phyloP scores from a whole-genome alignment of 306 rosid genomes.

The Vigna angularis region DNA sequence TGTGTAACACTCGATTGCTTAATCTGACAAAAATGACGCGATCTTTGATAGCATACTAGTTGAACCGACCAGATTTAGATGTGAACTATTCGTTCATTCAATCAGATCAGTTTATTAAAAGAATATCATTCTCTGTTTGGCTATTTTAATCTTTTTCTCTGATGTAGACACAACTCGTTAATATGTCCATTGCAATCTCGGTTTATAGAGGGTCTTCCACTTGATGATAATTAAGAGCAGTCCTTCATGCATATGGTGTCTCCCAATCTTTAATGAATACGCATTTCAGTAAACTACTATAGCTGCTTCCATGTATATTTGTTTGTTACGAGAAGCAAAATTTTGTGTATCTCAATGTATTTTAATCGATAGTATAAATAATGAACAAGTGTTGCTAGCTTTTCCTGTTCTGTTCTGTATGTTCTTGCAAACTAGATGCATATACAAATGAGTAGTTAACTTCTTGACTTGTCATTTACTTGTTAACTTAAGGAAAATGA shows the following conservation, averaged over 20 bases:
- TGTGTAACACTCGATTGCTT: not conserved
- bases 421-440: slow-evolving; percentile 9
- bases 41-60: not conserved
- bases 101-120: not conserved
- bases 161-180: not conserved
- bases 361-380: not conserved
- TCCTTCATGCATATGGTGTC: not conserved
- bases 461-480: slow-evolving; percentile 24
- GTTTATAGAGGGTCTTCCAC: not conserved
- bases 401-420: not conserved
- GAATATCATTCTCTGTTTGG: not conserved
- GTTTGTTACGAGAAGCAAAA: not conserved
- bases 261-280: not conserved
- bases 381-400: not conserved
- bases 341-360: not conserved
- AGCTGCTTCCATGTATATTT: not conserved
- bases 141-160: not conserved
- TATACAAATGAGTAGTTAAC: slow-evolving; percentile 24
- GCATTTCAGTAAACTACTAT: not conserved
- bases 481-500: slow-evolving; percentile 33
- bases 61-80: not conserved
- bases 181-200: not conserved
- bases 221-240: not conserved
- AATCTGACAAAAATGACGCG: not conserved
- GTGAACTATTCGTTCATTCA: slow-evolving; percentile 1